phyloP scores from a whole-genome alignment of 148 eudicot species.

The Pouteria glomerata region DNA sequence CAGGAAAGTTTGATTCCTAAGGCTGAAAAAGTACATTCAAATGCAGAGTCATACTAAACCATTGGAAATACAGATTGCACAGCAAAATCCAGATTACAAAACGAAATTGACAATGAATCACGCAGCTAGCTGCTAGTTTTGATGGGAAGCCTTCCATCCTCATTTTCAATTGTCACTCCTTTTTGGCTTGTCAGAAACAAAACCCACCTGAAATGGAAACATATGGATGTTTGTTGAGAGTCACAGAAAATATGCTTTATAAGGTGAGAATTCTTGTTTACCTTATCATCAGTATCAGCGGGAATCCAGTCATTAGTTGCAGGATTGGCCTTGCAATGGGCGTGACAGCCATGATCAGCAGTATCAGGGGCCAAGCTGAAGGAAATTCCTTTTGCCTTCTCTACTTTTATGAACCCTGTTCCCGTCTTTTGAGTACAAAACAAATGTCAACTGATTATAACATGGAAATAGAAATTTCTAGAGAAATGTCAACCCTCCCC shows the following conservation, averaged over 20 bases:
- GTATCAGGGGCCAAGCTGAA: constrained; percentile 42
- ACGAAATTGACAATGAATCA: neutral
- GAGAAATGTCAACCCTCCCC: too few relatives aligned
- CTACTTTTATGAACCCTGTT: constrained; percentile 82
- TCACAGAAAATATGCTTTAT: too few relatives aligned
- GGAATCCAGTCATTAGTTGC: constrained; percentile 98
- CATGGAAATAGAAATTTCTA: neutral
- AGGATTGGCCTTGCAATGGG: constrained; percentile 63
- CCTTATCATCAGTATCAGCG: constrained; percentile 35
- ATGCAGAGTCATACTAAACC: neutral
- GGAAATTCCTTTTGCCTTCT: constrained; percentile 20
- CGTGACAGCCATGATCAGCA: constrained; percentile 31
- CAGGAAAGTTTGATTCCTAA: neutral
- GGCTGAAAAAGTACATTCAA: neutral
- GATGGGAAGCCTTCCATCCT: neutral
- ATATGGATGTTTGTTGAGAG: too few relatives aligned
- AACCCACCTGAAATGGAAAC: constrained; percentile 28
- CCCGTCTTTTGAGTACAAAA: constrained; percentile 64
- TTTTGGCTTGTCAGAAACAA: constrained; percentile 50
- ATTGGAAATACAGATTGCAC: neutral
- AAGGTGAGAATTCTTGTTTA: constrained; percentile 8
- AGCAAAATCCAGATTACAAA: neutral
- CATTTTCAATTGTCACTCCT: constrained; percentile 67
- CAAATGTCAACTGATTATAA: neutral
- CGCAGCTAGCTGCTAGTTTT: constrained; percentile 5